phyloP scores from a whole-genome alignment of 73 alveolate species.

The Uronychia setigera region DNA sequence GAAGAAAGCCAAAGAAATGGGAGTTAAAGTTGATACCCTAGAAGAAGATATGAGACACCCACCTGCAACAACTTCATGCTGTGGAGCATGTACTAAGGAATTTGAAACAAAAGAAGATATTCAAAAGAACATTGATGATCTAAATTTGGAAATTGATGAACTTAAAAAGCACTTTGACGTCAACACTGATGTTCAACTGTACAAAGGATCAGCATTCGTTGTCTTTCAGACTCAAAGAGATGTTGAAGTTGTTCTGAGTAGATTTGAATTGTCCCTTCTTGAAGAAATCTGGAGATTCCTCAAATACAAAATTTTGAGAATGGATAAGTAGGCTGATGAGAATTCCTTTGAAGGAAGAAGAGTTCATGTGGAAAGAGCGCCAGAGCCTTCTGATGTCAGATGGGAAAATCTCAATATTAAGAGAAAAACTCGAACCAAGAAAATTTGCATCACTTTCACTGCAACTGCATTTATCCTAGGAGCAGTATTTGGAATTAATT shows the following conservation, averaged over 20 bases:
- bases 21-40: constrained; percentile 2
- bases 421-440: constrained; percentile 24
- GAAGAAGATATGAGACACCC: constrained; percentile 17
- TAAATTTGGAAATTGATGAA: constrained; percentile 12
- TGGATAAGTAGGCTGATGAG: neutral
- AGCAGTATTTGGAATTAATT: constrained; percentile 57
- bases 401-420: constrained; percentile 73
- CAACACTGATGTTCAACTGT: constrained; percentile 15
- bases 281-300: neutral
- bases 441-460: constrained; percentile 30
- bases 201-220: constrained; percentile 34
- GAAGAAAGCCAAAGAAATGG: constrained; percentile 24
- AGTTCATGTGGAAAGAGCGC: constrained; percentile 53
- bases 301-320: constrained; percentile 1
- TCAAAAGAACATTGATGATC: neutral
- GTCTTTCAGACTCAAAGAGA: constrained; percentile 10
- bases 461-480: constrained; percentile 53
- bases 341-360: neutral
- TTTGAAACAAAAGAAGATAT: neutral
- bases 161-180: constrained; percentile 26
- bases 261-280: neutral
- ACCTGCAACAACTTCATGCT: constrained; percentile 20
- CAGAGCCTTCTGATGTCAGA: constrained; percentile 82
- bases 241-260: neutral
- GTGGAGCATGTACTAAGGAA: constrained; percentile 12